These are phyloP conservation scores for Macrolepiota dolichaula DNA, from an alignment of 768 basidiomycete species.

Conservation along the genomic window DNA sequence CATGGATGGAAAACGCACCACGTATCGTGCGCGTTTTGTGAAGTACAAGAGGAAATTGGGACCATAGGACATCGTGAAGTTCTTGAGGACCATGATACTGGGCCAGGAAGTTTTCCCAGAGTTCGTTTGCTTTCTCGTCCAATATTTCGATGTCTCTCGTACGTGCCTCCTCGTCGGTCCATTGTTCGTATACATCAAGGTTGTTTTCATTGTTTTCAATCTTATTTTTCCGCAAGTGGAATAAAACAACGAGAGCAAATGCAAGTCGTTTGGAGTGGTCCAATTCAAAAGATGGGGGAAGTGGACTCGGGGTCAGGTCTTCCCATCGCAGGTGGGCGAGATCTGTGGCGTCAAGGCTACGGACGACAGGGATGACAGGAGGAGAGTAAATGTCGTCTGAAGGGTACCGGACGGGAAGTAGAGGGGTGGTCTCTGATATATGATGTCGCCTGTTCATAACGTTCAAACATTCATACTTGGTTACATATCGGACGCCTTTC, in stretches of 20 bases:
- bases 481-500: neutral
- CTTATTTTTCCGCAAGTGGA: constrained; percentile 27
- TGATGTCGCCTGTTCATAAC: neutral
- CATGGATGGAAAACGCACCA: constrained; percentile 22
- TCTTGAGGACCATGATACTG: constrained; percentile 36
- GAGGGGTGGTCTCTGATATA: constrained; percentile 2
- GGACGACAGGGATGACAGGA: constrained; percentile 15
- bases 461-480: neutral
- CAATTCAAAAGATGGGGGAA: constrained; percentile 6
- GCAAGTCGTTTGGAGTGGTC: constrained; percentile 16
- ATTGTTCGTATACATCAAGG: constrained; percentile 40
- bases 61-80: constrained; percentile 49
- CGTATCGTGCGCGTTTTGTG: constrained; percentile 18
- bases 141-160: constrained; percentile 24
- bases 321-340: constrained; percentile 10
- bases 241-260: constrained; percentile 29
- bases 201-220: neutral
- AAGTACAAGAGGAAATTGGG: constrained; percentile 33
- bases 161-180: constrained; percentile 28
- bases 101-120: constrained; percentile 42
- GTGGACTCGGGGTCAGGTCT: constrained; percentile 1
- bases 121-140: constrained; percentile 27
- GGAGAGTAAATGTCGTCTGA: neutral
- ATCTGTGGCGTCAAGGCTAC: constrained; percentile 19
- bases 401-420: neutral